Conservation (phyloP, 106 monocot species). For the Phalaenopsis equestris region DNA sequence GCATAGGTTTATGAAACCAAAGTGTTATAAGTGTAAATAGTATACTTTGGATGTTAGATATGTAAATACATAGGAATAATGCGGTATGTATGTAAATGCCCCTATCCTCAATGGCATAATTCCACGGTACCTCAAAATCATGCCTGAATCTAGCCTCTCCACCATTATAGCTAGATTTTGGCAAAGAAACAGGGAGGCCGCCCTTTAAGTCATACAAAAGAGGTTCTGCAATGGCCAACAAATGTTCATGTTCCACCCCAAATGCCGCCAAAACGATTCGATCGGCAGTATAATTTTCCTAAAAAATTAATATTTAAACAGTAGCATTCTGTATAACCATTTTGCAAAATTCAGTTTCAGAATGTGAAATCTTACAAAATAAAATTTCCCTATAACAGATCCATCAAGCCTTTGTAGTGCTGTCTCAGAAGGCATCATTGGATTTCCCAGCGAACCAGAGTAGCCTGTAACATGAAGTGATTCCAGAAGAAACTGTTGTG, state of each 20-base stretch:
- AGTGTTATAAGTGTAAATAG: too few relatives aligned
- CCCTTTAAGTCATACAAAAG: constrained; percentile 47
- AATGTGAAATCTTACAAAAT: constrained; percentile 35
- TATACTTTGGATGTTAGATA: too few relatives aligned
- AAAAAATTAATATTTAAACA: constrained; percentile 11
- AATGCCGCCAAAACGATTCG: constrained; percentile 67
- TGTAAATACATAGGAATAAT: too few relatives aligned
- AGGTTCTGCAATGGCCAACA: constrained; percentile 60
- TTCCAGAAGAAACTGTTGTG: constrained; percentile 61
- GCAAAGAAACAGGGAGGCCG: constrained; percentile 24
- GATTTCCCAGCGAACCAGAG: constrained; percentile 64
- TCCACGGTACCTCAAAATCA: constrained; percentile 44
- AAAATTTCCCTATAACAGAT: constrained; percentile 51
- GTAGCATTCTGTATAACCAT: neutral
- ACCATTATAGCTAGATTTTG: constrained; percentile 60
- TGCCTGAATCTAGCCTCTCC: constrained; percentile 56
- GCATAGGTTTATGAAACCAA: too few relatives aligned
- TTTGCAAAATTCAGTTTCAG: neutral
- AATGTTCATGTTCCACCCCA: constrained; percentile 69
- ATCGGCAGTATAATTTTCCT: constrained; percentile 85
- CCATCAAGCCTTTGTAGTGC: constrained; percentile 45
- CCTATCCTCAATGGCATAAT: neutral
- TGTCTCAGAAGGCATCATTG: constrained; percentile 40
- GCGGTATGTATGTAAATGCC: too few relatives aligned
- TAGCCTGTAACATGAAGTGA: constrained; percentile 54